Evolutionary conservation across 140 eudicot species (phyloP), one percentile per base, ranked within the genome.

Genomic region (Anethum foeniculum): DNA sequence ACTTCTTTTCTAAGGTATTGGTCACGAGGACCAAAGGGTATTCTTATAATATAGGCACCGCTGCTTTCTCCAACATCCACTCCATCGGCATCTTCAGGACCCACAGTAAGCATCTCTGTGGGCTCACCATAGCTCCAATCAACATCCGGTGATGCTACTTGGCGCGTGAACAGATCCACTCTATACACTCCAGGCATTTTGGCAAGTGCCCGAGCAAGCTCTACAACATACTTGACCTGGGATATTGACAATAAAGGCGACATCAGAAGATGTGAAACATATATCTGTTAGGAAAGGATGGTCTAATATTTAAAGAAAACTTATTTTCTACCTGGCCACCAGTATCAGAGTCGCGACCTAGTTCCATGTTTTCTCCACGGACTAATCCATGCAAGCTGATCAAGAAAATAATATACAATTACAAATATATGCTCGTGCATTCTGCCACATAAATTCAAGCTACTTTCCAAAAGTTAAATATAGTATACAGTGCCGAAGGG

Each of bases 51-150:
- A 62, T 93, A 93, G 38, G 98, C 98, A 51, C 97, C 97, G 62
- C 97, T 91, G 86, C 98, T 90, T 85, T 93, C 98, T 34, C 97
- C 98, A 49, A 91, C 88, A 65, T 85, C 90, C 8, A 83, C 87
- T n/a, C 19, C 83, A 77, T 93, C 94, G 0, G 75, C 88, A 71
- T 91, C 98, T 25, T 91, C 97, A 3, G 90, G 65, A 39, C 91
- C 89, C n/a, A 83, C 87, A 27, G 87, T 84, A 27, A 93, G 86
- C 98, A 93, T 93, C 84, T 93, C 98, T 4, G 97, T 91, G 72
- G 98, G 98, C 89, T 91, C 98, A 34, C 97, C 97, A 13, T 93
- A 93, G 36, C 97, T 93, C 98, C 98, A 93, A 78, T 91, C 98
- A 43, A 93, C 96, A 67, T 93, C 98, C 2, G 97, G 90, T 58